Evolutionary conservation across 495 filamentous ascomycete genomes (phyloP), one percentile per base, ranked within the genome.

Genomic region (Penicillium argentinense): DNA sequence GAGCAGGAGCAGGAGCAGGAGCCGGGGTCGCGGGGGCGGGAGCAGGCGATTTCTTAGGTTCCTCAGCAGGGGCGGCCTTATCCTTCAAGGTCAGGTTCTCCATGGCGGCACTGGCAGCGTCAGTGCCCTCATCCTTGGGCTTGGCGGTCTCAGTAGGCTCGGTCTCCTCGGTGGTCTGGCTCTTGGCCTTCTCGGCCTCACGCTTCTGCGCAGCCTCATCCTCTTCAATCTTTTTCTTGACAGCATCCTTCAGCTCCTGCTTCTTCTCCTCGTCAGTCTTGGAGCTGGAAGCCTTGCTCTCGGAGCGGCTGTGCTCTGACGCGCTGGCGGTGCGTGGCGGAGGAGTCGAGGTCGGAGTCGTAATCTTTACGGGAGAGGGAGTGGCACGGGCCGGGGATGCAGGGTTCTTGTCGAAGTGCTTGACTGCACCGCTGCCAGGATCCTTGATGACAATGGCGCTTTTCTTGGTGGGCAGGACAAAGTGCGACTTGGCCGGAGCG

Each of bases 361-460:
- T 73, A 13, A 80, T 75, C 48, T 86, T 82, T 22, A 82, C 76
- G 1, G 81, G 81, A 25, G 78, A 76, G 37, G 72, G 76, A 49
- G 76, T 77, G 14, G 69, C 69, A 34, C 74, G 75, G 30, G 78
- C 75, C 18, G 81, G 80, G 14, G 80, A 79, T 2, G 77, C 74
- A 22, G 71, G 68, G 51, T 59, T 71, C 67, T 80, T 83, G 53
- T 76, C 72, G 49, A 85, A 83, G 14, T 70, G 76, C 54, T 77
- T 76, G 19, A 85, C 68, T 14, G 60, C 78, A 61, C 88, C 86
- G 43, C 87, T 90, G 32, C 81, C 74, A 1, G 86, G 74, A 49
- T 89, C 83, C 71, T 87, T 91, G 72, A 97, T 95, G 28, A 82
- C 72, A 38, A 95, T 84, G 2, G 82, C 74, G 54, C 75, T 86